Base-by-base conservation (phyloP, 1,284 basidiomycete genomes). In the Neonothopanus nambi region DNA sequence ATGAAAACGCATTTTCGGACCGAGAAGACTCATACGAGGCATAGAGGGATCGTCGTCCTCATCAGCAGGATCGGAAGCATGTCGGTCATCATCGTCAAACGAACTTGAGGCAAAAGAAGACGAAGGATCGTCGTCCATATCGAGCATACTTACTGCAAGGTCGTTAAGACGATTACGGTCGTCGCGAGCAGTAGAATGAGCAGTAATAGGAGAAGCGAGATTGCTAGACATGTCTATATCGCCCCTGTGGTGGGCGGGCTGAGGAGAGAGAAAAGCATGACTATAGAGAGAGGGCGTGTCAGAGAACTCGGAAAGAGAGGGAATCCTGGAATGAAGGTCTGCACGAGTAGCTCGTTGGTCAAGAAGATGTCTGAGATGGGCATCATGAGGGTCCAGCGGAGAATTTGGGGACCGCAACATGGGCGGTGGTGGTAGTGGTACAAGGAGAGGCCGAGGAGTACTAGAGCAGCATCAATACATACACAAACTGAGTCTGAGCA, bases 1-100 rank as follows among this genome's bases (percentile, higher is more conserved):
- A 67, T 90, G 87, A 64, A 90, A 82, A 44, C 84, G 81, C 79
- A 91, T 87, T 66, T 83, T 89, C 24, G 89, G 89, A 15, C 89
- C 89, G 39, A 87, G 80, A 50, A 85, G 71, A 62, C 85, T 89
- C 68, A 89, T 80, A 52, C 84, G 76, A 56, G 74, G 58, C 52
- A 76, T 68, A 51, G 67, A 59, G 33, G 78, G 74, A 43, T 67
- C 65, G 13, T 70, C 67, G 36, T 68, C 63, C 37, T 70, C 65
- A 48, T 73, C 66, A 13, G 63, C 58, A 48, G 65, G 65, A 23
- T 63, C 59, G 28, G 20, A 36, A 8, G 23, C 51, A 52, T 41
- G 45, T 33, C 35, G 20, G 21, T 52, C 56, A 18, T 62, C 60
- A 24, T 61, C 53, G 42, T 51, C 39, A 41, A 56, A 57, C 42